Conservation (phyloP, 257 asterid species). For the Solanum gracilifrons region DNA sequence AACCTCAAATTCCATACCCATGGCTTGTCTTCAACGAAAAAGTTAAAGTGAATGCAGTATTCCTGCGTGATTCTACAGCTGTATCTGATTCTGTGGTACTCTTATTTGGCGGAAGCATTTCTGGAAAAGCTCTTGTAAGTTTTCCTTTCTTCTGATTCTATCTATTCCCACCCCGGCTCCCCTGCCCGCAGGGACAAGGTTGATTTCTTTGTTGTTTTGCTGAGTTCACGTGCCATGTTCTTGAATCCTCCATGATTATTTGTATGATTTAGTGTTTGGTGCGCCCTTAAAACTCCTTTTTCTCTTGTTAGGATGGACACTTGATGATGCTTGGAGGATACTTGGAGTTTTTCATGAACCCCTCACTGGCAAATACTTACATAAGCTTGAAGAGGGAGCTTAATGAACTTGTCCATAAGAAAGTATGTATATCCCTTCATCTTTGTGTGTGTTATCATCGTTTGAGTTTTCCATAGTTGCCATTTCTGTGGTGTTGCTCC, state of each 20-base stretch:
- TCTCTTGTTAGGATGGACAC: conserved; percentile 63
- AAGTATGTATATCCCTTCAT: conserved; percentile 27
- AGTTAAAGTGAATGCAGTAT: conserved; percentile 79
- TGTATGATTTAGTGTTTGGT: conserved; percentile 2
- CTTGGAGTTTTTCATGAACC: conserved; percentile 80
- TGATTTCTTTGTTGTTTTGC: background rate
- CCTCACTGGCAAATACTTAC: conserved; percentile 58
- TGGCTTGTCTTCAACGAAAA: conserved; percentile 94
- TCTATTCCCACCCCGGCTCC: background rate
- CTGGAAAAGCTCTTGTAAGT: conserved; percentile 57
- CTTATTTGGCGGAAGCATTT: conserved; percentile 72
- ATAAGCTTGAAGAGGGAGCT: conserved; percentile 60
- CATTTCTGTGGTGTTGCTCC: background rate
- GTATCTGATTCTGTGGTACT: conserved; percentile 77
- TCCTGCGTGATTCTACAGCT: conserved; percentile 90
- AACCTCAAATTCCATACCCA: conserved; percentile 64
- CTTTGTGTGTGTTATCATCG: background rate
- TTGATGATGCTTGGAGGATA: conserved; percentile 88
- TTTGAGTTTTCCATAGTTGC: background rate
- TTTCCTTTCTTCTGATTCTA: background rate
- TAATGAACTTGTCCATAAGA: conserved; percentile 61
- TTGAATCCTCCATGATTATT: background rate
- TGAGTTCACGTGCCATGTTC: background rate
- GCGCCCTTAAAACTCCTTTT: conserved; percentile 1
- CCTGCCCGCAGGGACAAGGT: background rate